Evolutionary conservation across 495 filamentous ascomycete genomes (phyloP).

Genomic region (Penicillium antarcticum): DNA sequence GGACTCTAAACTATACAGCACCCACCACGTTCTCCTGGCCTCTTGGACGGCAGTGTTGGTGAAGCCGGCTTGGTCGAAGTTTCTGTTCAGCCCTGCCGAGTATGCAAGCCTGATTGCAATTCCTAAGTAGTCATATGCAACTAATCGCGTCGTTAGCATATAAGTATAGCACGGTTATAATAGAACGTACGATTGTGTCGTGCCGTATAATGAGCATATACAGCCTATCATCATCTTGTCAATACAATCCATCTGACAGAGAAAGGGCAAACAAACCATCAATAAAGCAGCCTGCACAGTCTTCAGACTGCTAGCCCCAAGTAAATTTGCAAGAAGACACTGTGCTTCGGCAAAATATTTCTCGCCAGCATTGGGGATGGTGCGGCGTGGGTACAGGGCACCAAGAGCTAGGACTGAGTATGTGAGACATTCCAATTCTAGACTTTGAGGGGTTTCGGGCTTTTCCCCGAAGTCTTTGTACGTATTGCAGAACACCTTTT

Average conservation of each 20-base stretch:
- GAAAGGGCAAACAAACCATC: constrained; percentile 1
- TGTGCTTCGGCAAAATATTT: neutral
- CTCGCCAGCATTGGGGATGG: neutral
- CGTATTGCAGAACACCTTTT: no score
- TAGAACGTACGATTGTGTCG: neutral
- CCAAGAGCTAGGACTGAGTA: constrained; percentile 6
- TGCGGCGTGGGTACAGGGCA: neutral
- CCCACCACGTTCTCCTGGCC: constrained; percentile 10
- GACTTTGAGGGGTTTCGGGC: neutral
- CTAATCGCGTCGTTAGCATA: neutral
- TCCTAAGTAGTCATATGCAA: constrained; percentile 12
- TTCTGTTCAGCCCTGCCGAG: constrained; percentile 10
- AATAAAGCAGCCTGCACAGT: constrained; percentile 4
- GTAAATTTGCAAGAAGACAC: neutral
- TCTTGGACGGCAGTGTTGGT: neutral
- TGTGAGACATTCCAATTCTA: neutral
- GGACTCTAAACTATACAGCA: constrained; percentile 10
- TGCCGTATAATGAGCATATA: no score
- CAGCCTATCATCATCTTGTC: no score
- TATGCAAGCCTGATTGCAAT: constrained; percentile 17
- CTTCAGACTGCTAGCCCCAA: neutral
- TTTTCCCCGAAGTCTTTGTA: neutral
- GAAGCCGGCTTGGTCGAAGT: neutral
- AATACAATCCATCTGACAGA: neutral
- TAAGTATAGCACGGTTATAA: neutral